Evolutionary conservation across 768 basidiomycete species (phyloP).

Genomic region (Terana coerulea): DNA sequence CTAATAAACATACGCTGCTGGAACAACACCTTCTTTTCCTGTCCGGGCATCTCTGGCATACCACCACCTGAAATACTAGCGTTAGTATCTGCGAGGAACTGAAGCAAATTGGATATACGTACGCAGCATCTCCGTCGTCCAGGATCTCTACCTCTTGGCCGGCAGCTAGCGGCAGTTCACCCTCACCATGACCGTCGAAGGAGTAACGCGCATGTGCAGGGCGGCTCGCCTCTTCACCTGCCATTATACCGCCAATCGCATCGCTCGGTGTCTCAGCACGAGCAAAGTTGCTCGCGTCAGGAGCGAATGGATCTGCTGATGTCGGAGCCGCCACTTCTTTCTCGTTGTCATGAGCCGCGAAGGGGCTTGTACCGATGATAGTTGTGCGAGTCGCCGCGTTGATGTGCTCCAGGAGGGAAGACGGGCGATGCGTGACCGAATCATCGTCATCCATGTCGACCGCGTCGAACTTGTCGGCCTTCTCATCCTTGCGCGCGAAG

Average conservation of each 20-base stretch:
- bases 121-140: constrained; percentile 80
- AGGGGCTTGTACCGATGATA: constrained; percentile 50
- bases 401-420: constrained; percentile 85
- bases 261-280: constrained; percentile 83
- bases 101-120: constrained; percentile 29
- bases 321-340: constrained; percentile 25
- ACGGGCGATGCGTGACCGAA: constrained; percentile 71
- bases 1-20: constrained; percentile 88
- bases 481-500: constrained; percentile 79
- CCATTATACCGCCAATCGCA: constrained; percentile 55
- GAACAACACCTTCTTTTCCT: constrained; percentile 86
- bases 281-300: constrained; percentile 73
- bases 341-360: constrained; percentile 33
- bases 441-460: constrained; percentile 72
- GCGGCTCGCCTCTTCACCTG: constrained; percentile 64
- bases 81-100: constrained; percentile 15
- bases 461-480: constrained; percentile 55
- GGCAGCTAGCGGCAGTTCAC: constrained; percentile 66
- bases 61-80: constrained; percentile 71
- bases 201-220: constrained; percentile 80
- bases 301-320: constrained; percentile 55
- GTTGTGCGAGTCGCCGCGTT: constrained; percentile 86
- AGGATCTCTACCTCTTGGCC: constrained; percentile 74
- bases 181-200: constrained; percentile 75
- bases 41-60: constrained; percentile 78